These are phyloP conservation scores for Panus rudis DNA, from an alignment of 768 basidiomycete species.

Conservation along the genomic window DNA sequence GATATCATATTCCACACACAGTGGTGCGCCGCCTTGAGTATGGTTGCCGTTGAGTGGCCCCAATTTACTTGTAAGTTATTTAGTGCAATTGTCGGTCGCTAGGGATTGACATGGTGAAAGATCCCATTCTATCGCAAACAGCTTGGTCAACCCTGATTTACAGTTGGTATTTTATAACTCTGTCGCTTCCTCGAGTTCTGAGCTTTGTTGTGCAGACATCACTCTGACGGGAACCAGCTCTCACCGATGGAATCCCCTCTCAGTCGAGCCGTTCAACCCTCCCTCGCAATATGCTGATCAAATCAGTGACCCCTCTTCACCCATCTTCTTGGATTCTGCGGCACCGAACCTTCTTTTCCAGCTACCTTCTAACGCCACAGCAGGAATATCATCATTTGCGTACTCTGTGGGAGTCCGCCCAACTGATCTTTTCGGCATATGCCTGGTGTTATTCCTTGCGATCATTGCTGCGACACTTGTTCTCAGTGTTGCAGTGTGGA, in stretches of 20 bases:
- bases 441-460: slow-evolving; percentile 75
- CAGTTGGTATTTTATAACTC: no score
- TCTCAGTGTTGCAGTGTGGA: slow-evolving; percentile 67
- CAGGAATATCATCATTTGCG: slow-evolving; percentile 80
- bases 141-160: slow-evolving; percentile 83
- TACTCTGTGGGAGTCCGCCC: slow-evolving; percentile 78
- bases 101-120: slow-evolving; percentile 30
- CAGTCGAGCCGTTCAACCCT: slow-evolving; percentile 50
- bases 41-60: slow-evolving; percentile 97
- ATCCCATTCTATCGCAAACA: slow-evolving; percentile 83
- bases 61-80: slow-evolving; percentile 68
- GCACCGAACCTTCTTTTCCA: slow-evolving; percentile 70
- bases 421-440: slow-evolving; percentile 75
- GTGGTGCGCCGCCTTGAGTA: slow-evolving; percentile 81
- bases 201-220: slow-evolving; percentile 49
- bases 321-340: slow-evolving; percentile 66
- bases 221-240: slow-evolving; percentile 47
- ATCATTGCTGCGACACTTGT: slow-evolving; percentile 68
- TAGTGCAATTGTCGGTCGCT: slow-evolving; percentile 12
- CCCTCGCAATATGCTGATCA: slow-evolving; percentile 70
- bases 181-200: slow-evolving; percentile 18
- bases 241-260: slow-evolving; percentile 62
- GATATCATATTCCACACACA: slow-evolving; percentile 93
- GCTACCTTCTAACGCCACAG: slow-evolving; percentile 50
- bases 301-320: slow-evolving; percentile 59